phyloP scores from a whole-genome alignment of 2,329 filamentous ascomycete genomes.

The Sporothrix globosa region DNA sequence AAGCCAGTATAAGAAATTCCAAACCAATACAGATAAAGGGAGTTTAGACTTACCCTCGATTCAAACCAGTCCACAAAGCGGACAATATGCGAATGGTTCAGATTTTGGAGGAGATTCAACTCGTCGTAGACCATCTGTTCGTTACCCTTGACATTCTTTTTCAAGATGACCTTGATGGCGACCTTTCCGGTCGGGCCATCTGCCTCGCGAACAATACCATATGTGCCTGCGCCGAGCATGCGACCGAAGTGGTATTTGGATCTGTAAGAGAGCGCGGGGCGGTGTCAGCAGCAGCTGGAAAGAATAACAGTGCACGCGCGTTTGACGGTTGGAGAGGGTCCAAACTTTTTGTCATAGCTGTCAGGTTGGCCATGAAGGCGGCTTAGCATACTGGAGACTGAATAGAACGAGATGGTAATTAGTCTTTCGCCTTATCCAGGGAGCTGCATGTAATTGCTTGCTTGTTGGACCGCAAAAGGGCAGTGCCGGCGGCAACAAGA shows the following conservation, averaged over 20 bases:
- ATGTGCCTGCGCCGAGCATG: conserved; percentile 94
- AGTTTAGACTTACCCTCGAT: conserved; percentile 69
- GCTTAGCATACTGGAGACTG: conserved; percentile 89
- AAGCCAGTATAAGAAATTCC: too few relatives aligned
- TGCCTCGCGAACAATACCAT: conserved; percentile 96
- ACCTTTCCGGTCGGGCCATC: conserved; percentile 83
- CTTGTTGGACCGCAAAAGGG: neutral
- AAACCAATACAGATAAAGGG: too few relatives aligned
- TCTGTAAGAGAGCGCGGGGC: conserved; percentile 51
- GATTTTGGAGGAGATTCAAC: conserved; percentile 85
- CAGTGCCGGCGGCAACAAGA: neutral
- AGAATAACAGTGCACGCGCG: neutral
- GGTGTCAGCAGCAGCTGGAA: neutral
- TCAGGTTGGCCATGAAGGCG: conserved; percentile 95
- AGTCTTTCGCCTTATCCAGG: neutral
- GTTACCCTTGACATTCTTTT: conserved; percentile 98
- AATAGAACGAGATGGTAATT: neutral
- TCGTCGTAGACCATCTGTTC: conserved; percentile 99
- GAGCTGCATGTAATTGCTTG: neutral
- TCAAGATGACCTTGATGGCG: conserved; percentile 97
- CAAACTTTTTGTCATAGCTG: conserved; percentile 97
- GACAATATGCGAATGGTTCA: conserved; percentile 95
- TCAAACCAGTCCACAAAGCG: conserved; percentile 99
- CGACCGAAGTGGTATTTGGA: conserved; percentile 88
- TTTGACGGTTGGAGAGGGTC: neutral